Base-by-base conservation (phyloP, 164 flowering plant species). In the Paratinospora sagittata region DNA sequence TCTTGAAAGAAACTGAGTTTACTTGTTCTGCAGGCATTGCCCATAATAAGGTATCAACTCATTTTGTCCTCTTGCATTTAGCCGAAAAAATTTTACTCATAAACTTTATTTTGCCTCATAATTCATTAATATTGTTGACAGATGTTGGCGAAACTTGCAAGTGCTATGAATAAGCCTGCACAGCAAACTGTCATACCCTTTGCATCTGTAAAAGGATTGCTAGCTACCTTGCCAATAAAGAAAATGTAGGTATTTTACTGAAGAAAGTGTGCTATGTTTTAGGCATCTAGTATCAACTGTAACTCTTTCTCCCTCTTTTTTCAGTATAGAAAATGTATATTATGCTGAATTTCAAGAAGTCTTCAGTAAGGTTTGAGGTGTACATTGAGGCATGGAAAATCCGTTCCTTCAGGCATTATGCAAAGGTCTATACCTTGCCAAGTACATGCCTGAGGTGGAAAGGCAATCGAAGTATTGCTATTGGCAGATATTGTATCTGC, bases 11-110 rank as follows among this genome's bases (percentile, higher is more conserved):
- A 80, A 88, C 97, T 27, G 82, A 84, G 63, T 95, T 95, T 75
- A 90, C 99, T 65, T 95, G 99, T 82, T 95, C 99, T 78, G 97
- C 99, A 3, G 99, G 99, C 60, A 85, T 95, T 73, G 97, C 99
- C 73, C 99, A 92, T 81, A 92, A 95, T 72, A 95, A 95, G 95
- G 98, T 90, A 9, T 24, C 70, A n/a, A 23, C 30, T 27, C 34
- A n/a, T 9, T 43, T 63, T 19, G 17, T 65, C 19, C 36, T 27
- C 10, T 27, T 57, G 45, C 19, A 47, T n/a, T 30, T 70, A 30
- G 27, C 45, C n/a, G 65, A 13, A 70, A 74, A 27, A n/a, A n/a
- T n/a, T n/a, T 34, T 3, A 33, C 61, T 58, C 27, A 17, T 3
- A 52, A 52, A 30, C 26, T 67, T 60, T 2, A 34, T 69, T 39